Percentiles rank a stretch among this genome's conserved stretches.
Evolutionary conservation across 2,329 filamentous ascomycete genomes (phyloP).

Genomic region (Penicillium decumbens): DNA sequence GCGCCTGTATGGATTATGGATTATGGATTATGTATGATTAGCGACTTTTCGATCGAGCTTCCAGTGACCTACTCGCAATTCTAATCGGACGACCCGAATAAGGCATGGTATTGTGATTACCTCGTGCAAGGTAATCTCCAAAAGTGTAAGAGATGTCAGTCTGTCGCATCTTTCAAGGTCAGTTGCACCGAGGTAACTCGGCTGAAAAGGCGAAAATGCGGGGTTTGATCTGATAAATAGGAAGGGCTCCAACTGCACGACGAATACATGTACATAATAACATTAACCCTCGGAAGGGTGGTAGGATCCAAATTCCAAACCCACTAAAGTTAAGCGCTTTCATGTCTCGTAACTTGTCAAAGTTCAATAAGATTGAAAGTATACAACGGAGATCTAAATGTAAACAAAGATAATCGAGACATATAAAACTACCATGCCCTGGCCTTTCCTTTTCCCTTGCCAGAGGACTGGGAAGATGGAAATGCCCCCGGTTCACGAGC

Average conservation of each 20-base stretch:
- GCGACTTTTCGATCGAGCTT: background rate
- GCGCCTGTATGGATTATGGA: slow-evolving; percentile 27
- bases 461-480: slow-evolving; percentile 22
- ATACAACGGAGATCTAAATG: background rate
- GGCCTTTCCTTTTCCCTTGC: slow-evolving; percentile 34
- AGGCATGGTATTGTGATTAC: slow-evolving; percentile 10
- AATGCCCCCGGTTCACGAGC: slow-evolving; percentile 15
- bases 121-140: background rate
- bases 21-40: background rate
- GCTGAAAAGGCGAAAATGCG: slow-evolving; percentile 17
- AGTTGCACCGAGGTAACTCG: slow-evolving; percentile 16
- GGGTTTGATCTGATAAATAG: slow-evolving; percentile 7
- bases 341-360: too few relatives aligned
- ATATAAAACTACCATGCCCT: slow-evolving; percentile 19
- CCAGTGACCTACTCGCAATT: slow-evolving; percentile 18
- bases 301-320: too few relatives aligned
- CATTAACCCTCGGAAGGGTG: too few relatives aligned
- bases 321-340: too few relatives aligned
- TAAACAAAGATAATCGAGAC: background rate
- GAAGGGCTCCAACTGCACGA: too few relatives aligned
- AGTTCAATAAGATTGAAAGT: background rate
- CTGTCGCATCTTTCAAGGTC: background rate
- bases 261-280: too few relatives aligned
- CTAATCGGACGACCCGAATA: slow-evolving; percentile 21
- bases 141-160: background rate